Conservation (phyloP, 2,329 filamentous ascomycete genomes). For the Parafenestella ontariensis region DNA sequence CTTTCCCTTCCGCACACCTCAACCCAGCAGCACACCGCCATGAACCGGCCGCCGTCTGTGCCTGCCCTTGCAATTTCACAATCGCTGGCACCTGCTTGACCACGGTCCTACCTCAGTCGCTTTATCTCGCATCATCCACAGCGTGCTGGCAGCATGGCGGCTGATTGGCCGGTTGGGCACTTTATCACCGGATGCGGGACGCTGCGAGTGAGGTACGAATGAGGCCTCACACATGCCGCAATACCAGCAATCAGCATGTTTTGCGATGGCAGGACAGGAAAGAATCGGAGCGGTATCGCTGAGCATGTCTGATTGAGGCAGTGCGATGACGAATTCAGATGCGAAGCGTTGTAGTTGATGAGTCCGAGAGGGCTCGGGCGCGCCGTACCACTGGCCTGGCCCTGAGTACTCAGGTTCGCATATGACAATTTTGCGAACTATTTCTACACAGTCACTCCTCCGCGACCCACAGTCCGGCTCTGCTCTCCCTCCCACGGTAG, state of each 20-base stretch:
- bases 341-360: conserved; percentile 3
- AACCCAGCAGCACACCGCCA: conserved; percentile 24
- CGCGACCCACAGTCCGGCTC: conserved; percentile 33
- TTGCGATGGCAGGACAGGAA: conserved; percentile 15
- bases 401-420: conserved; percentile 6
- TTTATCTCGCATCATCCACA: conserved; percentile 30
- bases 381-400: background rate
- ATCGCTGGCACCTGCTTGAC: conserved; percentile 12
- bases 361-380: conserved; percentile 14
- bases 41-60: conserved; percentile 16
- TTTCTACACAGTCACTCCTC: conserved; percentile 12
- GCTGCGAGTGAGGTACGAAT: conserved; percentile 27
- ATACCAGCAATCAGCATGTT: conserved; percentile 15
- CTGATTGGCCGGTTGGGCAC: conserved; percentile 32
- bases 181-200: conserved; percentile 22
- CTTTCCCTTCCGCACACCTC: conserved; percentile 20
- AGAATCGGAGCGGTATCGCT: conserved; percentile 18
- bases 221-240: conserved; percentile 12
- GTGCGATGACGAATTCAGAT: conserved; percentile 27
- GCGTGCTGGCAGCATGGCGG: conserved; percentile 10
- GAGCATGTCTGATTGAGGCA: conserved; percentile 21
- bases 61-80: conserved; percentile 20
- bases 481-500: conserved; percentile 9
- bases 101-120: conserved; percentile 29
- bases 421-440: conserved; percentile 13